A percentile compares a stretch with the other conserved stretches of the same genome.
phyloP scores from a whole-genome alignment of 768 basidiomycete genomes.

The Lactifluus pinguis region DNA sequence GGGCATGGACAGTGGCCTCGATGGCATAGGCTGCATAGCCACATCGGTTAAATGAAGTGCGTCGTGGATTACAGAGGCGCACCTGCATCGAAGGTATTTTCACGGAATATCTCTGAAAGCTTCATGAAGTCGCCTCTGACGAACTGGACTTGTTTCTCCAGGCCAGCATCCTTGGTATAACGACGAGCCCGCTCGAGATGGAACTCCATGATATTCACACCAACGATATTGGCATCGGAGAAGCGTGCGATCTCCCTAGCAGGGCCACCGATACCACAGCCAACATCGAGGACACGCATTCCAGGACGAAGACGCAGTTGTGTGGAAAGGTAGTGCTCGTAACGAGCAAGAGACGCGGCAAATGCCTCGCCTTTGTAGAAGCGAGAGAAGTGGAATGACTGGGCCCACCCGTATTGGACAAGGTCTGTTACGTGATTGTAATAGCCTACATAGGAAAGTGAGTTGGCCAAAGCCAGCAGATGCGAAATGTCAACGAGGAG shows the following conservation, averaged over 20 bases:
- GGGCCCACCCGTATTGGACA: slow-evolving; percentile 90
- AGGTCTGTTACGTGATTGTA: slow-evolving; percentile 95
- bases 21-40: slow-evolving; percentile 74
- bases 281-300: slow-evolving; percentile 96
- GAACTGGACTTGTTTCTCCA: slow-evolving; percentile 71
- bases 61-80: slow-evolving; percentile 21
- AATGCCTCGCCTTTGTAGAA: slow-evolving; percentile 90
- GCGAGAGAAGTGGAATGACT: slow-evolving; percentile 93
- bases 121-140: slow-evolving; percentile 97
- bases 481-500: slow-evolving; percentile 19
- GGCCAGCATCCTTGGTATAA: slow-evolving; percentile 70
- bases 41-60: not conserved
- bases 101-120: slow-evolving; percentile 82
- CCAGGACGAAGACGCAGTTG: slow-evolving; percentile 79
- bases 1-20: slow-evolving; percentile 96
- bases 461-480: not conserved
- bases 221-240: slow-evolving; percentile 74
- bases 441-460: slow-evolving; percentile 44
- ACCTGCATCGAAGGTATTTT: slow-evolving; percentile 93
- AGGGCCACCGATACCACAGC: slow-evolving; percentile 96
- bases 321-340: slow-evolving; percentile 93
- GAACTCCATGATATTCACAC: slow-evolving; percentile 94
- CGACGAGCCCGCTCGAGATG: slow-evolving; percentile 80
- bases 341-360: slow-evolving; percentile 72
- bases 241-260: slow-evolving; percentile 93